phyloP scores from a whole-genome alignment of 1,284 basidiomycete species.

The Tilletia indica region DNA sequence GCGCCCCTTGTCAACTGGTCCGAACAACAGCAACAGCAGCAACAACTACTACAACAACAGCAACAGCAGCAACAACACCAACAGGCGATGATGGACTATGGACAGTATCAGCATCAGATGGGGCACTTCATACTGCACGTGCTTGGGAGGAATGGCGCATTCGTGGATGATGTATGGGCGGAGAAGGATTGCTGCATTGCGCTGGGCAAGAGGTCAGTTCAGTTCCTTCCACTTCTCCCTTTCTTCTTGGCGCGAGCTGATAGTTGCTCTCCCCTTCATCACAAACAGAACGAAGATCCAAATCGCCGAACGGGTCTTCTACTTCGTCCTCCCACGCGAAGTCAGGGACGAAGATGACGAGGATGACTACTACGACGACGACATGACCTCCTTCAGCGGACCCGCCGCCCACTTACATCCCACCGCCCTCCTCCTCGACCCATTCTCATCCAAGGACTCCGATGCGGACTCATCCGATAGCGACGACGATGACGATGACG shows the following conservation, averaged over 20 bases:
- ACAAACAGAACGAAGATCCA: constrained; percentile 84
- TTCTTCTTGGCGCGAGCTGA: not conserved
- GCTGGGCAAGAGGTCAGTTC: constrained; percentile 43
- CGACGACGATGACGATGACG: not conserved
- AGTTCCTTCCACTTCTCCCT: not conserved
- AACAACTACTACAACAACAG: not conserved
- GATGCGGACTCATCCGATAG: constrained; percentile 28
- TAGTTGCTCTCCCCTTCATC: not conserved
- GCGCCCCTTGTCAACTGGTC: constrained; percentile 24
- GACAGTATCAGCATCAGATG: constrained; percentile 55
- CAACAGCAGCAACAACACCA: not conserved
- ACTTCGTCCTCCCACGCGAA: constrained; percentile 79
- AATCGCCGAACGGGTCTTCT: constrained; percentile 95
- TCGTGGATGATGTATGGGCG: constrained; percentile 94
- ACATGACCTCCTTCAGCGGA: not conserved
- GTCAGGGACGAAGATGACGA: constrained; percentile 13
- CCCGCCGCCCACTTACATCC: not conserved
- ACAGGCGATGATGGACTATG: constrained; percentile 63
- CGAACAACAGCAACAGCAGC: not conserved
- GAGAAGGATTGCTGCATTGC: constrained; percentile 77
- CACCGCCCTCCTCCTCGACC: not conserved
- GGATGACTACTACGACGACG: constrained; percentile 6
- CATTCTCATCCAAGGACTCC: constrained; percentile 20
- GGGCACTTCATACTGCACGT: constrained; percentile 85
- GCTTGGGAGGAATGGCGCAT: constrained; percentile 90